phyloP scores from a whole-genome alignment of 2,329 filamentous ascomycete species.

The Cyphellophora attinorum region DNA sequence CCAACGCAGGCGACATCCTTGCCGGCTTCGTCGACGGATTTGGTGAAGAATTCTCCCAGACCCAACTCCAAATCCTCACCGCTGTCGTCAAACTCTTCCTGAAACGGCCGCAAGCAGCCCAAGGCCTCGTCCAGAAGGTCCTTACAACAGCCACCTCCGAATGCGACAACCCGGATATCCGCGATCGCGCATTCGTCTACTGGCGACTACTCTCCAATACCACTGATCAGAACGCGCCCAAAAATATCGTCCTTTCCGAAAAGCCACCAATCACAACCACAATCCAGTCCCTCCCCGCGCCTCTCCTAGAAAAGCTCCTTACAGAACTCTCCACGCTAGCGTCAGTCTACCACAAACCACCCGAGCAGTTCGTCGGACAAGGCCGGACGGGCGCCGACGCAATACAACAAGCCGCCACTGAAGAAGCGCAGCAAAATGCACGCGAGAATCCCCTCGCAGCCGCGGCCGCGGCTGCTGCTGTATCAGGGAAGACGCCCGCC shows the following conservation, averaged over 20 bases:
- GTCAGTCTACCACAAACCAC: slow-evolving; percentile 96
- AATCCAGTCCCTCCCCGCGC: slow-evolving; percentile 76
- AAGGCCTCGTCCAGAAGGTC: slow-evolving; percentile 87
- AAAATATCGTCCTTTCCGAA: slow-evolving; percentile 85
- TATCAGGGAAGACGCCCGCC: slow-evolving; percentile 41
- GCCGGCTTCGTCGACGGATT: slow-evolving; percentile 87
- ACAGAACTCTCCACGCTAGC: slow-evolving; percentile 86
- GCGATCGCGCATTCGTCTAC: slow-evolving; percentile 95
- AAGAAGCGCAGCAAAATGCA: slow-evolving; percentile 86
- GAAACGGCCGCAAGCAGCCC: slow-evolving; percentile 88
- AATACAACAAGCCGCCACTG: slow-evolving; percentile 89
- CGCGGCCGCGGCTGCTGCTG: slow-evolving; percentile 60
- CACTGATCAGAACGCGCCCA: slow-evolving; percentile 80
- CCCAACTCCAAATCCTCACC: slow-evolving; percentile 95
- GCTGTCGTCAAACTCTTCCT: slow-evolving; percentile 95
- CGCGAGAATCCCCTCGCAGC: slow-evolving; percentile 91
- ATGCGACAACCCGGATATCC: slow-evolving; percentile 94
- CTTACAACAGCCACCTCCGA: slow-evolving; percentile 86
- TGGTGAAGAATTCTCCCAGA: slow-evolving; percentile 91
- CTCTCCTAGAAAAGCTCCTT: slow-evolving; percentile 81
- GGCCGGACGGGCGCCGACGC: slow-evolving; percentile 89
- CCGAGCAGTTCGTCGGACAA: slow-evolving; percentile 94
- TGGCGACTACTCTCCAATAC: slow-evolving; percentile 79
- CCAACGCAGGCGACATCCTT: slow-evolving; percentile 92
- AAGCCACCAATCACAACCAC: slow-evolving; percentile 92